Base-by-base conservation (phyloP, 2,329 filamentous ascomycete species). In the Apiospora sp. region DNA sequence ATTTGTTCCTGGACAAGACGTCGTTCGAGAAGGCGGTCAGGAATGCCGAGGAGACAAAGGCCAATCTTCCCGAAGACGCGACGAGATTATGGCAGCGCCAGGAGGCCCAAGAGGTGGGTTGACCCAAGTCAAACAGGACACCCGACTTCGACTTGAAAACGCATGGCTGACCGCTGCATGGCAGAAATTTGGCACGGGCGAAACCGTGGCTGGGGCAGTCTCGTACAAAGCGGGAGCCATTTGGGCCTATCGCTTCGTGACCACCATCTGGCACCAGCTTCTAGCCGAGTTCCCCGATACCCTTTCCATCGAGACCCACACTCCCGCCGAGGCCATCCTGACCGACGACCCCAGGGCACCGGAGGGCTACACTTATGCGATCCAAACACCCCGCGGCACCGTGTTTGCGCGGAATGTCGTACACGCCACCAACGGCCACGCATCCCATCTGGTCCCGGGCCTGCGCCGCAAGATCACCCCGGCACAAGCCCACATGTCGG, bases 371-470 rank as follows among this genome's bases (percentile, higher is more conserved):
- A 83, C 80, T 2, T 88, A 87, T 75, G 77, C 79, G 0, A 75
- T 91, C 5, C 75, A 81, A 5, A 90, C 89, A 1, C 71, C 76
- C 0, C 81, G 85, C 6, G 88, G 88, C 3, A 75, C 61, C 0
- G 81, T 91, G 41, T 78, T 76, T 3, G 82, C 87, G 12, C 80
- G 81, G 0, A 85, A 91, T 70, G 81, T 92, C 1, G 82, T 91
- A 1, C 88, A 92, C 74, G 87, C 87, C 13, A 91, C 89, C 1
- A 91, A 92, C 74, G 88, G 82, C 7, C 87, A 87, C 74, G 83
- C 86, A 0, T 79, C 84, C 0, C 84, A 89, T 70, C 84, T 91
- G 0, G 76, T 91, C 3, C 87, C 89, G 0, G 84, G 82, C 0
- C 80, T 90, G 2, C 81, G 83, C 4, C 83, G 83, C 13, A 84